phyloP scores from a whole-genome alignment of 73 alveolate genomes.

The Paramecium octaurelia region DNA sequence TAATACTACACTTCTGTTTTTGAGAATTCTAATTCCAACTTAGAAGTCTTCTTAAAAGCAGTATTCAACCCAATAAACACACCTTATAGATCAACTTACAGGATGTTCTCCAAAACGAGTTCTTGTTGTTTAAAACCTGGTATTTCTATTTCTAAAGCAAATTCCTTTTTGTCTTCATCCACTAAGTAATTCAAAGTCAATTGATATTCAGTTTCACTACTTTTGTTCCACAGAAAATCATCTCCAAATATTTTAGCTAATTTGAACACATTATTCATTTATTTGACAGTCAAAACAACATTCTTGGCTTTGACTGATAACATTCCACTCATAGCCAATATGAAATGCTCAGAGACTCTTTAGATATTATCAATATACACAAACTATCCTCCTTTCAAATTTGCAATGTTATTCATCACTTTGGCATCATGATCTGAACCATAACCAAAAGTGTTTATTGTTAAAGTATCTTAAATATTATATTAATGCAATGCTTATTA shows the following conservation, averaged over 20 bases:
- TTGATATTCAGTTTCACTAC: background rate
- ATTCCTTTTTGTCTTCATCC: background rate
- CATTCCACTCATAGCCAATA: constrained; percentile 60
- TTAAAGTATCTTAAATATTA: background rate
- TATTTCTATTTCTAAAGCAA: background rate
- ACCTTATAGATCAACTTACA: background rate
- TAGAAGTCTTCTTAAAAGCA: background rate
- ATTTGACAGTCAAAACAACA: constrained; percentile 1
- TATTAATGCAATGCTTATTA: background rate
- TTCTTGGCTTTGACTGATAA: constrained; percentile 63
- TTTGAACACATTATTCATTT: background rate
- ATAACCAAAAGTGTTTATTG: constrained; percentile 49
- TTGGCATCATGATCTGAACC: constrained; percentile 58
- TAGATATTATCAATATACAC: constrained; percentile 52
- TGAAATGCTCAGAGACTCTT: constrained; percentile 50
- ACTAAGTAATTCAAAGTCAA: background rate
- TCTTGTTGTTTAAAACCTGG: background rate
- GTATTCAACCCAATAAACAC: background rate
- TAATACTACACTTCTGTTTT: background rate
- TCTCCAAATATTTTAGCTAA: background rate
- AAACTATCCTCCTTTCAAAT: constrained; percentile 34
- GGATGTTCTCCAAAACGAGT: background rate
- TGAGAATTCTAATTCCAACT: background rate
- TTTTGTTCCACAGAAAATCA: background rate
- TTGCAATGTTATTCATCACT: constrained; percentile 21